Evolutionary conservation across 176 grass and related monocot species (phyloP).

Genomic region (Aegilops bicornis): DNA sequence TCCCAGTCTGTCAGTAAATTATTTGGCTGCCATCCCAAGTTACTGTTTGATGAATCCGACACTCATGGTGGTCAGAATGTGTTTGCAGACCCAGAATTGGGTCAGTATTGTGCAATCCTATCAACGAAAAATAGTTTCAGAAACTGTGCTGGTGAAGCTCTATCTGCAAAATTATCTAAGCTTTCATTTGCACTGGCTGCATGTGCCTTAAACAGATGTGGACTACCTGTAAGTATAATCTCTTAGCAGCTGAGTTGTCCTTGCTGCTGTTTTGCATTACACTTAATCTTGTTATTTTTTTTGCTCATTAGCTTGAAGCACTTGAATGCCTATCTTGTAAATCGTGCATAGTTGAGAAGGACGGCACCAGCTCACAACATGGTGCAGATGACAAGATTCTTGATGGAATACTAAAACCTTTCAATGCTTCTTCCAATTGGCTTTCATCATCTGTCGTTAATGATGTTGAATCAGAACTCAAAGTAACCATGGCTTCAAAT

Average conservation of each 20-base stretch:
- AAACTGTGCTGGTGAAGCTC: conserved; percentile 75
- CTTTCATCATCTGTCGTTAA: conserved; percentile 45
- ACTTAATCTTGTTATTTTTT: conserved; percentile 41
- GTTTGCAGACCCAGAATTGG: conserved; percentile 72
- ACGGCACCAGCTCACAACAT: conserved; percentile 34
- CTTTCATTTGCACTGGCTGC: conserved; percentile 57
- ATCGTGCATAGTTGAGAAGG: conserved; percentile 53
- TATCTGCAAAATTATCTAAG: conserved; percentile 67
- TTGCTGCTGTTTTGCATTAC: conserved; percentile 27
- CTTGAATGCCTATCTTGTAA: conserved; percentile 74
- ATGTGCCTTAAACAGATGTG: conserved; percentile 73
- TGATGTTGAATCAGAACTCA: conserved; percentile 53
- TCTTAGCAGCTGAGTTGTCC: neutral
- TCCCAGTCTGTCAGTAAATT: conserved; percentile 59
- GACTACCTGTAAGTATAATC: conserved; percentile 84
- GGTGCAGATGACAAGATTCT: conserved; percentile 47
- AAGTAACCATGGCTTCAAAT: conserved; percentile 66
- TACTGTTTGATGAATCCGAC: conserved; percentile 35
- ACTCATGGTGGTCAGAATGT: conserved; percentile 30
- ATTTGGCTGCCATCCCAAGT: conserved; percentile 43
- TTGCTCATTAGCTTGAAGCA: conserved; percentile 72
- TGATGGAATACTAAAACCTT: conserved; percentile 59
- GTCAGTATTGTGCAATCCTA: conserved; percentile 76
- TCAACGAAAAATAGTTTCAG: conserved; percentile 74
- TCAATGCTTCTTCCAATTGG: conserved; percentile 66